phyloP scores from a whole-genome alignment of 2,329 filamentous ascomycete species.

The Sclerotinia trifoliorum region DNA sequence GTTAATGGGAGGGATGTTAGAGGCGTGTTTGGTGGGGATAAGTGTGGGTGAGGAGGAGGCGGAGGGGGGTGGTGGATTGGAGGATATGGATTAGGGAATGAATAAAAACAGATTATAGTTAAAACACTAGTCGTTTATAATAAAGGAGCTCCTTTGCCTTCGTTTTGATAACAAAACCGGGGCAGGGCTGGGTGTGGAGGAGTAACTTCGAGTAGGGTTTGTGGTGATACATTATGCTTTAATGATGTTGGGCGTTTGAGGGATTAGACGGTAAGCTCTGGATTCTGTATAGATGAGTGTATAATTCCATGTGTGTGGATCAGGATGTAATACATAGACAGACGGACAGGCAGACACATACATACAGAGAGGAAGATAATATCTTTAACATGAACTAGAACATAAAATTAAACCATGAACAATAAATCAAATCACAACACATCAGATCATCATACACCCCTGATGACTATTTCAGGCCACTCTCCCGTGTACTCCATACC shows the following conservation, averaged over 20 bases:
- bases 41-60: constrained; percentile 56
- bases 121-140: too few species aligned
- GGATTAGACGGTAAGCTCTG: not conserved
- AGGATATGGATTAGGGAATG: constrained; percentile 58
- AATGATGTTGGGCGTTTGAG: not conserved
- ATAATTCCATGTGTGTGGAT: not conserved
- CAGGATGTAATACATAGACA: not conserved
- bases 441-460: not conserved
- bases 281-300: not conserved
- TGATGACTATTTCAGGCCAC: not conserved
- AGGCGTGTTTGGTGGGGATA: constrained; percentile 61
- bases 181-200: not conserved
- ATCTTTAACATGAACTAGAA: not conserved
- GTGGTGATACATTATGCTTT: not conserved
- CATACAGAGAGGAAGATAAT: not conserved
- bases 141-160: too few species aligned
- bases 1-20: constrained; percentile 69
- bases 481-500: not conserved
- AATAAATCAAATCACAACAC: not conserved
- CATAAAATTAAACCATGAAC: not conserved
- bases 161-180: too few species aligned
- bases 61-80: constrained; percentile 47
- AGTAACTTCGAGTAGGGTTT: not conserved
- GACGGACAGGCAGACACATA: constrained; percentile 22
- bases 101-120: too few species aligned